A percentile compares a stretch with the other conserved stretches of the same genome.
Conservation (phyloP, 169 alveolate genomes). For the Eimeria acervulina region DNA sequence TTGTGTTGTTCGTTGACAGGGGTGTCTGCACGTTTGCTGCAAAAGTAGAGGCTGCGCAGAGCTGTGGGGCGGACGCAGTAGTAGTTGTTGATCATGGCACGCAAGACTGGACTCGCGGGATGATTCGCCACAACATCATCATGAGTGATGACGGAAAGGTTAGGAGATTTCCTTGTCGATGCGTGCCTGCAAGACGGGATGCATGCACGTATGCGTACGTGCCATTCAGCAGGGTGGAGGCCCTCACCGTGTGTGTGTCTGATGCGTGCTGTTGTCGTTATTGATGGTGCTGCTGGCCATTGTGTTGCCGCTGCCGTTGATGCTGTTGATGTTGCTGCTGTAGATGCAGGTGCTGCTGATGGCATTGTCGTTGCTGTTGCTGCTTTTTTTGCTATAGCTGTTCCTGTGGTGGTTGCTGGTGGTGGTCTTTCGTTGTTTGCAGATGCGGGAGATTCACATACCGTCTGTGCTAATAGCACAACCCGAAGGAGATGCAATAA, state of each 20-base stretch:
- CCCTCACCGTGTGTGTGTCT: neutral
- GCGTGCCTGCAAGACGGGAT: neutral
- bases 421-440: neutral
- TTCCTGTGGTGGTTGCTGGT: neutral
- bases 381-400: neutral
- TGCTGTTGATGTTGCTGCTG: conserved; percentile 8
- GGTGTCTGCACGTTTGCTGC: conserved; percentile 81
- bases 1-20: conserved; percentile 65
- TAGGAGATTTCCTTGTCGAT: too few relatives aligned
- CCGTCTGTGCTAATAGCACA: conserved; percentile 73
- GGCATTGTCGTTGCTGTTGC: neutral
- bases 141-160: conserved; percentile 83
- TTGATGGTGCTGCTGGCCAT: neutral
- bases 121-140: conserved; percentile 78
- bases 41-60: conserved; percentile 77
- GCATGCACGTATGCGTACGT: neutral
- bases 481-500: conserved; percentile 59
- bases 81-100: conserved; percentile 82
- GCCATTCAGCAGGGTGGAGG: neutral
- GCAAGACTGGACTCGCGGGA: conserved; percentile 77
- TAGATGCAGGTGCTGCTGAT: too few relatives aligned
- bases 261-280: neutral
- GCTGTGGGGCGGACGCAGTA: conserved; percentile 82
- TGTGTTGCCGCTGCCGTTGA: neutral
- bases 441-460: conserved; percentile 69